Conservation (phyloP, 2,329 filamentous ascomycete genomes). For the Trichoderma atrobrunneum region DNA sequence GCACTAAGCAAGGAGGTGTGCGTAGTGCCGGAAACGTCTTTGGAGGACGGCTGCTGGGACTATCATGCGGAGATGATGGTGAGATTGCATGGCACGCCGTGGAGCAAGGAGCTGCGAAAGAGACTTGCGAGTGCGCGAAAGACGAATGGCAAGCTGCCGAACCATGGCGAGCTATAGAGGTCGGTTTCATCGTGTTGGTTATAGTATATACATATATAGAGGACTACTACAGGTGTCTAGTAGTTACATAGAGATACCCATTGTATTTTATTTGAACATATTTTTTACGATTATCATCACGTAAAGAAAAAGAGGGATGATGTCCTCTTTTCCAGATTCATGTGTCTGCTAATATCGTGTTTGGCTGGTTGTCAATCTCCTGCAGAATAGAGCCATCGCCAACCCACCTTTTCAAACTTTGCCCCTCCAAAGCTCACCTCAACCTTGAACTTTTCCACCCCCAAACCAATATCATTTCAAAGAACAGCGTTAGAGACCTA, state of each 20-base stretch:
- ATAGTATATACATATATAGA: neutral
- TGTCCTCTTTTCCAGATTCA: neutral
- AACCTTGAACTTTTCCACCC: neutral
- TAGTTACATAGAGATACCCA: conserved; percentile 11
- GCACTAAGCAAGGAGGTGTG: conserved; percentile 39
- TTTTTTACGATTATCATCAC: neutral
- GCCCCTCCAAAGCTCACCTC: conserved; percentile 1
- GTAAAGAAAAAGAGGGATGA: neutral
- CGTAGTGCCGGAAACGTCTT: conserved; percentile 28
- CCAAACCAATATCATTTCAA: neutral
- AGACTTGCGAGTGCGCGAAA: conserved; percentile 36
- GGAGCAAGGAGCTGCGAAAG: conserved; percentile 44
- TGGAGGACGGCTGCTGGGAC: conserved; percentile 57
- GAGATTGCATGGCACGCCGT: conserved; percentile 40
- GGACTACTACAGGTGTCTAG: neutral
- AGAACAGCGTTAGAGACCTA: neutral
- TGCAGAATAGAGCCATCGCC: neutral
- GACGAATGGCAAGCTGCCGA: conserved; percentile 25
- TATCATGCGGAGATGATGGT: conserved; percentile 46
- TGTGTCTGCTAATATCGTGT: neutral
- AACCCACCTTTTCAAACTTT: neutral
- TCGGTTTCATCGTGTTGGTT: neutral
- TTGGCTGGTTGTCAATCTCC: neutral
- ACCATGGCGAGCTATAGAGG: conserved; percentile 35
- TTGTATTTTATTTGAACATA: neutral